Evolutionary conservation across 2,329 filamentous ascomycete genomes (phyloP).

Genomic region (Cercospora nicotianae): DNA sequence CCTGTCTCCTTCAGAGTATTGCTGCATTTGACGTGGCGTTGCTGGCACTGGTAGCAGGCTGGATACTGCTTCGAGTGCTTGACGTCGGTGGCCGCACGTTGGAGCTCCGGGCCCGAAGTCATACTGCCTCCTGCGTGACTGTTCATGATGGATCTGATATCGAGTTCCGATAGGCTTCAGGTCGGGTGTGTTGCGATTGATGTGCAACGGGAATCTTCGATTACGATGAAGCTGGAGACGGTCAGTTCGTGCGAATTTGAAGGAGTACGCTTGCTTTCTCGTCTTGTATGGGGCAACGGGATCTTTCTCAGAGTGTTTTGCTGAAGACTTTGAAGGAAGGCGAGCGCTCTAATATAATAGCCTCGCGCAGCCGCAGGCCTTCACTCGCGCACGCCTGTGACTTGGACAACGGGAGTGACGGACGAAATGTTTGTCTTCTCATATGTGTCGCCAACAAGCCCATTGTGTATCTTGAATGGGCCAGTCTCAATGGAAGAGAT

Average conservation of each 20-base stretch:
- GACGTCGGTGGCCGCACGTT: not conserved
- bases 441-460: not conserved
- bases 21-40: constrained; percentile 1
- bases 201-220: not conserved
- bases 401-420: not conserved
- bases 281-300: not conserved
- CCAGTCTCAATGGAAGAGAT: not conserved
- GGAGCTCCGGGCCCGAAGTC: not conserved
- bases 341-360: not conserved
- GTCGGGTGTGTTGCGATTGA: not conserved
- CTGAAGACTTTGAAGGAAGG: not conserved
- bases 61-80: constrained; percentile 1
- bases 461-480: not conserved
- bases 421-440: not conserved
- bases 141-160: not conserved
- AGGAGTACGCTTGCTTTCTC: not conserved
- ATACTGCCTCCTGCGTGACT: not conserved
- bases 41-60: not conserved
- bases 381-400: not conserved
- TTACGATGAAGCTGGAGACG: not conserved
- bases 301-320: not conserved
- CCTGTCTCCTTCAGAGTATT: constrained; percentile 1
- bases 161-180: not conserved
- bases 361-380: not conserved
- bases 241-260: not conserved